Conservation (phyloP, 768 basidiomycete species). For the Russula earlei region DNA sequence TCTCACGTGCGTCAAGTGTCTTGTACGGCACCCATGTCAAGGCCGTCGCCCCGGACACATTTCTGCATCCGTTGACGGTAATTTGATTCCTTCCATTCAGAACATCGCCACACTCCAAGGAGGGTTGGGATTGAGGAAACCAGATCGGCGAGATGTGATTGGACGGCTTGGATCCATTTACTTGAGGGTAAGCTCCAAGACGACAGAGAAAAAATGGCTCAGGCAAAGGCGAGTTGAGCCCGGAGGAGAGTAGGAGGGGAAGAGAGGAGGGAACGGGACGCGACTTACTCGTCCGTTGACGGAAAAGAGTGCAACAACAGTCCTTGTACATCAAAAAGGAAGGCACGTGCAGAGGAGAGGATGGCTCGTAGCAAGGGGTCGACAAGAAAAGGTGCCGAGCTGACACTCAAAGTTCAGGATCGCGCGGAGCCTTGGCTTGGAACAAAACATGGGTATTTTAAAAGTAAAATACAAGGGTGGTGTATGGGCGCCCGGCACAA, state of each 20-base stretch:
- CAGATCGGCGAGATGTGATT: not conserved
- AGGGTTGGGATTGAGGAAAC: not conserved
- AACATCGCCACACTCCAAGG: not conserved
- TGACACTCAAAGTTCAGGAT: not conserved
- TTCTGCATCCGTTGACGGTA: not conserved
- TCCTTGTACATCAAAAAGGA: not conserved
- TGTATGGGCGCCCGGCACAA: not conserved
- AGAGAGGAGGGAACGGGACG: not conserved
- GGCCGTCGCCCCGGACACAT: not conserved
- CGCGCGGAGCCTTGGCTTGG: not conserved
- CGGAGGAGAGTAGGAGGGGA: too few species aligned
- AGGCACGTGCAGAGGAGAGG: not conserved
- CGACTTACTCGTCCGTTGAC: too few species aligned
- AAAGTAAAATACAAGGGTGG: slow-evolving; percentile 1
- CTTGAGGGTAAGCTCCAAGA: too few species aligned
- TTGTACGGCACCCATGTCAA: not conserved
- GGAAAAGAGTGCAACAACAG: not conserved
- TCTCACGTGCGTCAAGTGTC: too few species aligned
- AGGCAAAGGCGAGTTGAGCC: too few species aligned
- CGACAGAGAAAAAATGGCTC: too few species aligned
- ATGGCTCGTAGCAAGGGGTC: not conserved
- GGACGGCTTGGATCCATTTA: too few species aligned
- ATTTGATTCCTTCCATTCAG: too few species aligned
- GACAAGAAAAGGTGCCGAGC: not conserved
- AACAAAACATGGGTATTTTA: slow-evolving; percentile 1